Conservation (phyloP, 2,329 filamentous ascomycete species). For the Diaporthe ilicicola region DNA sequence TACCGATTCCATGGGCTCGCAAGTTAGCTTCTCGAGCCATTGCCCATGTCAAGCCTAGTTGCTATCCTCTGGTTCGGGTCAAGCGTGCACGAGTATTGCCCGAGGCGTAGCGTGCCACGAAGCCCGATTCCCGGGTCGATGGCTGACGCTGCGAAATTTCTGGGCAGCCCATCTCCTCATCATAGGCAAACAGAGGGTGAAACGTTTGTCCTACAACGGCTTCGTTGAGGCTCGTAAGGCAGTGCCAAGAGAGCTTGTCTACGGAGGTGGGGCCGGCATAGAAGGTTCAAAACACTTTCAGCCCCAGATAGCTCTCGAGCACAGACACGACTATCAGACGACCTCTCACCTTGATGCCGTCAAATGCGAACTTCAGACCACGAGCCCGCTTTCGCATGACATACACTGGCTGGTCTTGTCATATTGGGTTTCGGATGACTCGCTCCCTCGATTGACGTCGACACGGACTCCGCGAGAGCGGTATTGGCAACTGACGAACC, state of each 20-base stretch:
- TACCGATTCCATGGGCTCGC: not conserved
- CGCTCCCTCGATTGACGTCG: not conserved
- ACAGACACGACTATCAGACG: slow-evolving; percentile 21
- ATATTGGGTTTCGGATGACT: slow-evolving; percentile 22
- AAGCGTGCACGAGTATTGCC: not conserved
- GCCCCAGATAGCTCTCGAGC: slow-evolving; percentile 10
- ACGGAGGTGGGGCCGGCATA: not conserved
- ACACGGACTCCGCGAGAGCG: not conserved
- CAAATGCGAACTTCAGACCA: not conserved
- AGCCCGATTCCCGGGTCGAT: not conserved
- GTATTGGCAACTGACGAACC: slow-evolving; percentile 1
- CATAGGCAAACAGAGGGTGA: not conserved
- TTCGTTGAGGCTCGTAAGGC: slow-evolving; percentile 20
- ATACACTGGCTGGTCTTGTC: not conserved
- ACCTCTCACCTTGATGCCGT: not conserved
- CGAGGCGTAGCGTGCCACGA: not conserved
- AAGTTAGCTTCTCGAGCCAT: not conserved
- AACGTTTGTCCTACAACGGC: slow-evolving; percentile 6
- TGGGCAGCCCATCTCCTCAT: not conserved
- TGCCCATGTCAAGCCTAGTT: not conserved
- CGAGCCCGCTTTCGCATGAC: not conserved
- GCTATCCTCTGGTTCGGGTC: not conserved
- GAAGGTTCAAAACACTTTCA: slow-evolving; percentile 27
- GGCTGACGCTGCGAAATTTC: slow-evolving; percentile 13
- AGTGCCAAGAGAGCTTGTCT: slow-evolving; percentile 8